A percentile compares a stretch with the other conserved stretches of the same genome.
These are phyloP conservation scores for Arthrobotrys sinensis DNA, from an alignment of 2,329 filamentous ascomycete genomes.

Conservation along the genomic window DNA sequence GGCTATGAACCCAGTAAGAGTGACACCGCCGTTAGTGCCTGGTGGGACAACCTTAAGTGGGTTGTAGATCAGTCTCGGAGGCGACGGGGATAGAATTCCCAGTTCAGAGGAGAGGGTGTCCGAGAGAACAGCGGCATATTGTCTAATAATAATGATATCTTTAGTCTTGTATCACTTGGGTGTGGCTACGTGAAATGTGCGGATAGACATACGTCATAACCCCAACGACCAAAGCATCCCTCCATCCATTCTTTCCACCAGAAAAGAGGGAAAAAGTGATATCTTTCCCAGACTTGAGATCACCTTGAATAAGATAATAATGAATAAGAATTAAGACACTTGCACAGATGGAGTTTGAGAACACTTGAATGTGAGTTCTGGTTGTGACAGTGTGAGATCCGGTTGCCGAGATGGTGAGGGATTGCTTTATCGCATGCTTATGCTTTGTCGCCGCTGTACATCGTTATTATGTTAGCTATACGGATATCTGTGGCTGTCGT, in stretches of 20 bases:
- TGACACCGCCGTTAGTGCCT: constrained; percentile 95
- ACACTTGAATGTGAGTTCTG: constrained; percentile 69
- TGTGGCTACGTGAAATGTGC: neutral
- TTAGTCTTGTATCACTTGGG: neutral
- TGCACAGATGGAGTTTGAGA: constrained; percentile 88
- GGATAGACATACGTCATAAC: constrained; percentile 50
- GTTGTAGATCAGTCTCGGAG: constrained; percentile 89
- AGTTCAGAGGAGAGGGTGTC: constrained; percentile 97
- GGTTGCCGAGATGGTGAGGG: constrained; percentile 82
- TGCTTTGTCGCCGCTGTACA: constrained; percentile 72
- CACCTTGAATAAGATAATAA: constrained; percentile 73
- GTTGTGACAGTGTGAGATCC: constrained; percentile 68
- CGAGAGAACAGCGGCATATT: constrained; percentile 91
- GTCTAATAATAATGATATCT: constrained; percentile 70
- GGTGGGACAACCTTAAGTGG: constrained; percentile 83
- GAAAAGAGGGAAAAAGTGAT: constrained; percentile 33
- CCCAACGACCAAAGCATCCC: constrained; percentile 49
- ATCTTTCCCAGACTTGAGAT: constrained; percentile 71
- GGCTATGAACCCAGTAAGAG: constrained; percentile 79
- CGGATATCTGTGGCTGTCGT: neutral
- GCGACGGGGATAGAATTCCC: constrained; percentile 83
- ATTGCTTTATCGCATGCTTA: constrained; percentile 88
- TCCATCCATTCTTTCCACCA: constrained; percentile 15
- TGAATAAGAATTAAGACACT: constrained; percentile 74
- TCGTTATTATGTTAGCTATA: constrained; percentile 53